phyloP scores from a whole-genome alignment of 768 basidiomycete species.

The Coprinopsis sp. region DNA sequence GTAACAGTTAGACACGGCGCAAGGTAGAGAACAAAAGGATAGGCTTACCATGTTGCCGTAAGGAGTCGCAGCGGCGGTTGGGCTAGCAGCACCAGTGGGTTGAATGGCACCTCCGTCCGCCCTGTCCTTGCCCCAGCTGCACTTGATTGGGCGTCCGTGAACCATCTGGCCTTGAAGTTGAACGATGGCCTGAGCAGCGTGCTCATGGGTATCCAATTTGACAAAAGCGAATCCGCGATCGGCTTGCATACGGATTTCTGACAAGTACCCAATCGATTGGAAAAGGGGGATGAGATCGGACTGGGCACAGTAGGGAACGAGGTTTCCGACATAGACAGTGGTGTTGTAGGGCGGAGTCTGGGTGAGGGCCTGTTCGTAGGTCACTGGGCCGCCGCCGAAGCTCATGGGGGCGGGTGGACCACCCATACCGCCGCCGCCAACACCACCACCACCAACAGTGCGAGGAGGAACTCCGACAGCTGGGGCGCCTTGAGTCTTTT shows the following conservation, averaged over 20 bases:
- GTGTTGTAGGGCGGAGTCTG: constrained; percentile 94
- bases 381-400: constrained; percentile 83
- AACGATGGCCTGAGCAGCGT: constrained; percentile 96
- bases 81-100: constrained; percentile 50
- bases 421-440: constrained; percentile 29
- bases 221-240: constrained; percentile 99
- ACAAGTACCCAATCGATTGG: constrained; percentile 97
- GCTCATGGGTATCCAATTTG: constrained; percentile 97
- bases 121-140: constrained; percentile 98
- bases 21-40: background rate
- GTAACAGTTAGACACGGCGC: constrained; percentile 5
- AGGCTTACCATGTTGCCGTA: constrained; percentile 76
- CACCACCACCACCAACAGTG: constrained; percentile 25
- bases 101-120: constrained; percentile 63
- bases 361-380: constrained; percentile 88
- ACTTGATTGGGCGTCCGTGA: constrained; percentile 95
- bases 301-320: constrained; percentile 96
- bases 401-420: constrained; percentile 86
- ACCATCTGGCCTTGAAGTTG: constrained; percentile 97
- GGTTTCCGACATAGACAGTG: constrained; percentile 97
- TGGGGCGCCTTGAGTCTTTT: constrained; percentile 84
- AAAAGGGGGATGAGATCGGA: constrained; percentile 97
- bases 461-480: constrained; percentile 33
- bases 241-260: constrained; percentile 98
- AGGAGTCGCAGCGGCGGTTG: constrained; percentile 55